These are phyloP conservation scores for Persicaria maculosa DNA, from an alignment of 148 eudicot species.

Conservation along the genomic window DNA sequence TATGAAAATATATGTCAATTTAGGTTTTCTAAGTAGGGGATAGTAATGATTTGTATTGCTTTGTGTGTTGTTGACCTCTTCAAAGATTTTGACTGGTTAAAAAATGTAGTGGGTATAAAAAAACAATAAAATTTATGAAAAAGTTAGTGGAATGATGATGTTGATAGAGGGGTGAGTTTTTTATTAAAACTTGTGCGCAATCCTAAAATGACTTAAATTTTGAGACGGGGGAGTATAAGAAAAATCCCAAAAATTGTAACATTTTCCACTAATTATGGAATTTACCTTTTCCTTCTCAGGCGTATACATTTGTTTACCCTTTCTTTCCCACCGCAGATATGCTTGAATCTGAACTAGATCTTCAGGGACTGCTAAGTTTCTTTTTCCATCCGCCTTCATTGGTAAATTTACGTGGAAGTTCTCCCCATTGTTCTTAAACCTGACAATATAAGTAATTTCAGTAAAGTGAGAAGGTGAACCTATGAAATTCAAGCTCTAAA, in stretches of 20 bases:
- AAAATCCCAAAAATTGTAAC: background rate
- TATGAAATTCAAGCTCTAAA: background rate
- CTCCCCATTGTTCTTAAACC: conserved; percentile 83
- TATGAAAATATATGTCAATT: too few species aligned
- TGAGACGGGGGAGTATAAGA: background rate
- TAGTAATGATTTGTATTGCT: too few species aligned
- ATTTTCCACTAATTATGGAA: conserved; percentile 1
- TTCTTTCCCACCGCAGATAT: conserved; percentile 93
- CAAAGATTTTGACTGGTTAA: too few species aligned
- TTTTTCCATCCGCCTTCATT: conserved; percentile 25
- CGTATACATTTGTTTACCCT: conserved; percentile 82
- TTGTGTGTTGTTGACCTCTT: too few species aligned
- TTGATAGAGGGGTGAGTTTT: too few species aligned
- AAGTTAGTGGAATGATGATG: too few species aligned
- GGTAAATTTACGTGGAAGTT: conserved; percentile 70
- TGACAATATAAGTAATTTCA: conserved; percentile 14
- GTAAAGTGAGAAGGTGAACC: background rate
- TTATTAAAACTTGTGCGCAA: too few species aligned
- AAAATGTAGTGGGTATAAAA: too few species aligned
- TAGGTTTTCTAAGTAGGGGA: too few species aligned
- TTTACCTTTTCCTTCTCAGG: conserved; percentile 78
- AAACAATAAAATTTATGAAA: too few species aligned
- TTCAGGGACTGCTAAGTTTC: conserved; percentile 69
- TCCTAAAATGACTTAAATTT: too few species aligned
- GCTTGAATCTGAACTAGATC: conserved; percentile 97